Evolutionary conservation across 2,329 filamentous ascomycete species (phyloP), one percentile per base, ranked within the genome.

Genomic region (Xylariaceae sp.): DNA sequence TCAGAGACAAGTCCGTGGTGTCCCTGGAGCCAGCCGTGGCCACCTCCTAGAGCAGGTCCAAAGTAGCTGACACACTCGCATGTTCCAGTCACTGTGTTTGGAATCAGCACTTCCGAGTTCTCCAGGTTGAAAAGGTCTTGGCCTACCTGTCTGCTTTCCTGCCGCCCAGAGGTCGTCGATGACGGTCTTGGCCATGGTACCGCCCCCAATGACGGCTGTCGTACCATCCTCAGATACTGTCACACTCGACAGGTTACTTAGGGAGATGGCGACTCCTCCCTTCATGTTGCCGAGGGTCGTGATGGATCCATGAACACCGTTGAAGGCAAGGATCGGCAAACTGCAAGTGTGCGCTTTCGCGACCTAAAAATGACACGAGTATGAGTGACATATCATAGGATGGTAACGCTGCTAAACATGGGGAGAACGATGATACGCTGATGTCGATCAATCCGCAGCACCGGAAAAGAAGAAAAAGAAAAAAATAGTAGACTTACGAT

Each of bases 11-110:
- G 75, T 1, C 82, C 82, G 61, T 84, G 73, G 44, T 73, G 76
- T 1, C 82, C 81, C 66, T 82, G 78, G 7, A 82, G 76, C 72
- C 76, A 77, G 44, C 82, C 82, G 68, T 82, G 78, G 7, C 83
- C 82, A 57, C 83, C 84, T 5, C 83, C 83, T 0, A 86, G 76
- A 0, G 73, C 80, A 0, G 80, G 81, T 0, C 77, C 79, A 1
- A 80, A 61, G 47, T 73, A 45, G 57, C 78, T 74, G 44, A 77
- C 75, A 63, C 78, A 81, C 65, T 80, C 78, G 61, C 79, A 81
- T 2, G 68, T 71, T 56, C 76, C 76, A 5, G 75, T 78, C 3
- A 75, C 75, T 69, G 30, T 7, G 30, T 51, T 51, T 44, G 39
- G 37, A 7, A 35, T 55, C 34, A 55, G 30, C 37, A 44, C 8